These are phyloP conservation scores for Alnus rubra DNA, from an alignment of 306 rosid genomes.

Conservation along the genomic window DNA sequence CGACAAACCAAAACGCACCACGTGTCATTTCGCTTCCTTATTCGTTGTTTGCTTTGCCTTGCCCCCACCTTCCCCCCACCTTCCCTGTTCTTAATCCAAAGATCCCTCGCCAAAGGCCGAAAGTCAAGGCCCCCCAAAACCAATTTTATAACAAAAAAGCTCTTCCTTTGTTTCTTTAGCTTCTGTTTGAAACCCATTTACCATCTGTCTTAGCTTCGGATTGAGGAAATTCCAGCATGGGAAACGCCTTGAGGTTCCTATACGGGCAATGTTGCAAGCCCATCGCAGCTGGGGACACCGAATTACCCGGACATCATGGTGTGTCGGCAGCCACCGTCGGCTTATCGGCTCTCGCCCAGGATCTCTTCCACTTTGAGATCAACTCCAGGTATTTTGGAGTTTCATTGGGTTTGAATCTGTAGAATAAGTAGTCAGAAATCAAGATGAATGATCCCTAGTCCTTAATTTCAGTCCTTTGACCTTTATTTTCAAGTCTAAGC, in stretches of 20 bases:
- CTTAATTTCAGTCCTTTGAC: too few relatives aligned
- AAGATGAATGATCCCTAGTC: too few relatives aligned
- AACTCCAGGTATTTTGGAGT: constrained; percentile 65
- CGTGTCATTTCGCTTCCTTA: neutral
- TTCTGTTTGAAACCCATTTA: neutral
- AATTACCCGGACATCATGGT: constrained; percentile 50
- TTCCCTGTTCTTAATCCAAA: constrained; percentile 6
- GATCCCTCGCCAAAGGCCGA: neutral
- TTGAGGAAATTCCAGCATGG: constrained; percentile 43
- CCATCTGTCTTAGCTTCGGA: constrained; percentile 2
- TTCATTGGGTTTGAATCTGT: neutral
- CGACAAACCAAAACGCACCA: neutral
- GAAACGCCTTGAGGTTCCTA: constrained; percentile 60
- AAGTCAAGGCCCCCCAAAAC: neutral
- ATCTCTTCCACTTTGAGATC: constrained; percentile 73
- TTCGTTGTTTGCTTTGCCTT: neutral
- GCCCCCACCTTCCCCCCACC: neutral
- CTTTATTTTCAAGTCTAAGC: too few relatives aligned
- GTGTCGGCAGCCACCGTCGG: constrained; percentile 59
- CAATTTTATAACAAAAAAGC: too few relatives aligned
- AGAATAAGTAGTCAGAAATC: too few relatives aligned
- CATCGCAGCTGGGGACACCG: constrained; percentile 46
- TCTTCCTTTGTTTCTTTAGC: too few relatives aligned
- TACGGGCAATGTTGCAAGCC: constrained; percentile 52
- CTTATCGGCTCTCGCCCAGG: constrained; percentile 73